Evolutionary conservation across 306 rosid species (phyloP), one percentile per base, ranked within the genome.

Genomic region (Quercus agrifolia): DNA sequence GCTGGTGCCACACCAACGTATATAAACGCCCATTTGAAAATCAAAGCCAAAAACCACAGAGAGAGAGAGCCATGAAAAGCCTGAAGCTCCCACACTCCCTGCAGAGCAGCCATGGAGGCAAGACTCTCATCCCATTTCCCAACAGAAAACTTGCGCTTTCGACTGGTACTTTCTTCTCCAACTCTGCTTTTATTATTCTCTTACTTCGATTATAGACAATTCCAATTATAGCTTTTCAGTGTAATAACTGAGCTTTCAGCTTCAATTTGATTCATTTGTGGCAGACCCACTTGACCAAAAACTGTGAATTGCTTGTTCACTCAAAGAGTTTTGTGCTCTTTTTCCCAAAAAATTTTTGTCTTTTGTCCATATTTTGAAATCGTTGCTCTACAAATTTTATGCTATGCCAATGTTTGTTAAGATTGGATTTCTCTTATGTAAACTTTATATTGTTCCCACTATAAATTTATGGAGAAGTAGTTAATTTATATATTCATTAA

Each of bases 41-140:
- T 56, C 68, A 21, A 14, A 31, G 72, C 70, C 35, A 4, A 1
- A 25, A 1, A 27, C 72, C 7, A 25, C 4, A 23, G 2, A 56
- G 14, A 54, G 70, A 20, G 49, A 14, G 31, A 27, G 66, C 83
- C 79, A 87, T 84, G 90, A 86, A 80, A 28, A 82, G 51, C 85
- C 19, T 79, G 77, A 82, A 87, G 83, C 83, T 84, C 75, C 85
- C 79, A 27, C 67, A 64, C 59, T 69, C 77, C 38, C 33, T 61
- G 1, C 27, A 6, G 72, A 6, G 75, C 12, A 44, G 28, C 77
- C 74, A 76, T 79, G 84, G 80, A 71, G 31, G 82, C 64, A 84
- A 70, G 20, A 23, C 83, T 80, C 78, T 76, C 17, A 5, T 78
- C 25, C 63, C 82, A 23, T 56, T 84, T 51, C 84, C 79, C 71